These are phyloP conservation scores for Hirschfeldia incana DNA, from an alignment of 345 rosid species.

Conservation along the genomic window DNA sequence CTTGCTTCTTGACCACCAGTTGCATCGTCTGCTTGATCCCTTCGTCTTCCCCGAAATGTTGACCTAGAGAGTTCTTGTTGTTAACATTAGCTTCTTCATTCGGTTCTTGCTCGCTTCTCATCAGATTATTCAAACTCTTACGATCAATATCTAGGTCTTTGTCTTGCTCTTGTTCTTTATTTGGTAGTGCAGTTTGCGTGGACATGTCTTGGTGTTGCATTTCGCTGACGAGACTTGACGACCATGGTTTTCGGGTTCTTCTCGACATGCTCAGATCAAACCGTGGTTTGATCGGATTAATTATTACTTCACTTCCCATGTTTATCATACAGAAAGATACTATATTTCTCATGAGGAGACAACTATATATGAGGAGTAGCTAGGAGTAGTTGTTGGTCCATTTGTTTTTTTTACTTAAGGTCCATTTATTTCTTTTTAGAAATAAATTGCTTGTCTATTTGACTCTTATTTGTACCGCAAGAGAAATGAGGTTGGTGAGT, in stretches of 20 bases:
- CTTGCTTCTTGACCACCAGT: constrained; percentile 44
- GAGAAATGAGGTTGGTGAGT: constrained; percentile 17
- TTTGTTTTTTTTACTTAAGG: background rate
- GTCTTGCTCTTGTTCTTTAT: constrained; percentile 9
- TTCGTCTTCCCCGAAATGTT: constrained; percentile 52
- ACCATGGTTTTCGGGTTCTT: constrained; percentile 70
- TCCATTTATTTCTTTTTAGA: background rate
- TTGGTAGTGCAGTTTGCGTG: constrained; percentile 1
- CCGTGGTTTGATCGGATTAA: constrained; percentile 37
- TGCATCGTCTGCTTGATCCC: constrained; percentile 45
- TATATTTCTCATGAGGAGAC: background rate
- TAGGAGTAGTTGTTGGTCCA: constrained; percentile 31
- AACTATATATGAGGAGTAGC: constrained; percentile 24
- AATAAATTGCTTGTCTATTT: constrained; percentile 21
- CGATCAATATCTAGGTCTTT: constrained; percentile 36
- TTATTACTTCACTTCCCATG: constrained; percentile 51
- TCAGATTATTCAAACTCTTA: constrained; percentile 65
- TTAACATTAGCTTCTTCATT: constrained; percentile 13
- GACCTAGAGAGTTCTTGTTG: constrained; percentile 50
- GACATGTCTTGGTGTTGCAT: constrained; percentile 21
- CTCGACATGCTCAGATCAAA: constrained; percentile 67
- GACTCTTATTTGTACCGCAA: constrained; percentile 12
- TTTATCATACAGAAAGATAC: constrained; percentile 5
- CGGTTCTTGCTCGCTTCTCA: constrained; percentile 40
- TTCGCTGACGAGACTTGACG: constrained; percentile 34